A percentile compares a stretch with the other conserved stretches of the same genome.
These are phyloP conservation scores for Dendryphion nanum DNA, from an alignment of 2,329 filamentous ascomycete genomes.

Conservation along the genomic window DNA sequence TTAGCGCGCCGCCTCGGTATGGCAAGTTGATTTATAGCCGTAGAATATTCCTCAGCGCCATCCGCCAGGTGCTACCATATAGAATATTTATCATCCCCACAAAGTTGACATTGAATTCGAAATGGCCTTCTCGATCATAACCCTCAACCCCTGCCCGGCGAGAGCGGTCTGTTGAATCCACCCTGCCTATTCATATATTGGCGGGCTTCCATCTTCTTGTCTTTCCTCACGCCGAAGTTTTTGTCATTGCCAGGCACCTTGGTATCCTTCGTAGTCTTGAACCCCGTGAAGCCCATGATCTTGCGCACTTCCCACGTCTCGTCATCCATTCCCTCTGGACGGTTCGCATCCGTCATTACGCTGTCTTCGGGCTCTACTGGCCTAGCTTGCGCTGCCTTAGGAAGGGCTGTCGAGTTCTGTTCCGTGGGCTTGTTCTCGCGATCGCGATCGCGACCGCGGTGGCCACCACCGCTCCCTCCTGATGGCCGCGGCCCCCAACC, in stretches of 20 bases:
- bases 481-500: constrained; percentile 15
- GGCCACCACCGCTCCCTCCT: constrained; percentile 21
- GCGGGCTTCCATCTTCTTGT: constrained; percentile 91
- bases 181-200: constrained; percentile 94
- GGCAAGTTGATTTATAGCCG: no score
- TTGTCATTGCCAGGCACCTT: constrained; percentile 83
- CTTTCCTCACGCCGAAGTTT: constrained; percentile 77
- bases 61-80: no score
- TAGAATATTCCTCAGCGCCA: no score
- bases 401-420: constrained; percentile 7
- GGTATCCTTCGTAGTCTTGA: constrained; percentile 82
- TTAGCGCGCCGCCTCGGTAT: no score
- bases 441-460: neutral
- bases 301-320: constrained; percentile 76
- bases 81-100: no score
- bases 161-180: constrained; percentile 77
- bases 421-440: constrained; percentile 5
- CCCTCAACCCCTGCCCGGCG: constrained; percentile 31
- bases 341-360: constrained; percentile 27
- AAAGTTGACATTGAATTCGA: no score
- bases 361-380: constrained; percentile 9
- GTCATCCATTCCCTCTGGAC: constrained; percentile 48
- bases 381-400: constrained; percentile 12
- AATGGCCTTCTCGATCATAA: no score
- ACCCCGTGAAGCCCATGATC: constrained; percentile 87